Conservation (phyloP, 139 green algal genomes). For the Yamagishiella unicocca region DNA sequence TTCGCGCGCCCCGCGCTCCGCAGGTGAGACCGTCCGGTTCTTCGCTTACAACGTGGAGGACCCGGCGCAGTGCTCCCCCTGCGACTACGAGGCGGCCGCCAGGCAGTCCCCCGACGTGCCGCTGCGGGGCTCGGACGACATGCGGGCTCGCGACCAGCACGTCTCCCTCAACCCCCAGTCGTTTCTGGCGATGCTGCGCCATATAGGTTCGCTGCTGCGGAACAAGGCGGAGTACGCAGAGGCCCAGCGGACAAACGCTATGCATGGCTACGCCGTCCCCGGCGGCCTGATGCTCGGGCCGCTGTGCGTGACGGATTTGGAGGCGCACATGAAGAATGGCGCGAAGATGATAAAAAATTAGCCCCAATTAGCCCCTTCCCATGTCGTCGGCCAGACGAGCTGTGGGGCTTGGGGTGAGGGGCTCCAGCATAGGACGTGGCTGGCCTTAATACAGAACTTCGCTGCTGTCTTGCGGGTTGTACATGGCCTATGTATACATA, state of each 20-base stretch:
- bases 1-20: neutral
- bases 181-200: conserved; percentile 7
- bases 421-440: too few relatives aligned
- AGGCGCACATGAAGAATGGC: neutral
- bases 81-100: conserved; percentile 19
- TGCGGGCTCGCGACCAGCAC: conserved; percentile 36
- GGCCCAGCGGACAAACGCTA: neutral
- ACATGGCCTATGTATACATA: too few relatives aligned
- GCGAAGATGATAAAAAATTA: conserved; percentile 11
- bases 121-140: neutral
- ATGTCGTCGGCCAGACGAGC: too few relatives aligned
- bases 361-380: too few relatives aligned
- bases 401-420: too few relatives aligned
- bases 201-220: conserved; percentile 7
- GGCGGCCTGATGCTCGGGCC: neutral
- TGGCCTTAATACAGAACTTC: too few relatives aligned
- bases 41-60: conserved; percentile 40
- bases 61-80: conserved; percentile 4
- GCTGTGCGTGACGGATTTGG: conserved; percentile 9
- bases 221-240: neutral
- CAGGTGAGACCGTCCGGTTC: neutral
- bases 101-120: neutral
- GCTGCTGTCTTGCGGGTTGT: too few relatives aligned
- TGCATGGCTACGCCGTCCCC: conserved; percentile 17
- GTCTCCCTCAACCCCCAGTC: neutral